A percentile compares a stretch with the other conserved stretches of the same genome.
These are phyloP conservation scores for Penicillium lagena DNA, from an alignment of 495 filamentous ascomycete species.

Conservation along the genomic window DNA sequence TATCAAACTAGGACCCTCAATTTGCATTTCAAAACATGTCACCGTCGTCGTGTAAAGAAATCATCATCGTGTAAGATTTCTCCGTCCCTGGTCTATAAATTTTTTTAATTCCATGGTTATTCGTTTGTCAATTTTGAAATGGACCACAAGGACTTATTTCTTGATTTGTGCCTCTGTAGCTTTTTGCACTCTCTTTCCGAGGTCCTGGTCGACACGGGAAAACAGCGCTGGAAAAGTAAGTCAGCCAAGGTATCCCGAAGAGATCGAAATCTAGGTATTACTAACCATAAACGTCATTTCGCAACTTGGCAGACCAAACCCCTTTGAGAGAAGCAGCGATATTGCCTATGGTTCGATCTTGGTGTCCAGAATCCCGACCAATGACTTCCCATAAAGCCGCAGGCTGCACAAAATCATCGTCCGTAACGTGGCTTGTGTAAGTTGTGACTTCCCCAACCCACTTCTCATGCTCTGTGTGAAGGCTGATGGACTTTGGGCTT, in stretches of 20 bases:
- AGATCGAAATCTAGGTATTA: background rate
- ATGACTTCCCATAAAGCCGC: conserved; percentile 39
- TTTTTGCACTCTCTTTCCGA: background rate
- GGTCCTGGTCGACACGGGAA: background rate
- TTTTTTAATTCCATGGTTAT: no score
- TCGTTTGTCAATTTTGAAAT: no score
- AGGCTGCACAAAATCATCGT: conserved; percentile 15
- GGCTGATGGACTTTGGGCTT: conserved; percentile 1
- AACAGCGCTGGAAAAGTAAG: background rate
- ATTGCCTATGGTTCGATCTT: conserved; percentile 53
- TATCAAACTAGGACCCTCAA: no score
- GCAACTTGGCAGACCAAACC: conserved; percentile 14
- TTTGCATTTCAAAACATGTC: no score
- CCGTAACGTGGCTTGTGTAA: conserved; percentile 17
- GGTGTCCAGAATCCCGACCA: conserved; percentile 48
- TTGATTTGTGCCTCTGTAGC: background rate
- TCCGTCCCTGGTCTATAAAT: no score
- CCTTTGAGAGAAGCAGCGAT: conserved; percentile 31
- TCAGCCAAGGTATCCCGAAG: background rate
- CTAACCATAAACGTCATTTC: conserved; percentile 19
- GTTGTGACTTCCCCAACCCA: conserved; percentile 40
- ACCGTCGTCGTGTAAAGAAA: no score
- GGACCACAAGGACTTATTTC: background rate
- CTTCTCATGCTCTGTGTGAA: conserved; percentile 45
- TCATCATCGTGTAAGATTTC: no score